Evolutionary conservation across 176 grass and related monocot genomes (phyloP).

Genomic region (Lolium rigidum): DNA sequence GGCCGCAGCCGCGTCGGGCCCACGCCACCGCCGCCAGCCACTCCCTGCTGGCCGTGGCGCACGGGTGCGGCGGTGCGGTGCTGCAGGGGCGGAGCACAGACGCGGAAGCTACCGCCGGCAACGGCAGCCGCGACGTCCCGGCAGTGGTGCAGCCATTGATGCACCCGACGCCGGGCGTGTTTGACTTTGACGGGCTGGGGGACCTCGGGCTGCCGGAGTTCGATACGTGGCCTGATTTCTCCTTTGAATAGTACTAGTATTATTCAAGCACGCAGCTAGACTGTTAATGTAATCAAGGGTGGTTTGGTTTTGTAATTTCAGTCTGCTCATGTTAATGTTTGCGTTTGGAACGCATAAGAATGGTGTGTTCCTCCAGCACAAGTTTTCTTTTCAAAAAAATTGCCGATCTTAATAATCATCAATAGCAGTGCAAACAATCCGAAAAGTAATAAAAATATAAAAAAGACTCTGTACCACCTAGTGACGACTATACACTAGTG

Average conservation of each 20-base stretch:
- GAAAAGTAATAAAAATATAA: too few relatives aligned
- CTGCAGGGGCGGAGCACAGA: neutral
- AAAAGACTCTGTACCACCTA: too few relatives aligned
- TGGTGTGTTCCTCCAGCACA: slow-evolving; percentile 1
- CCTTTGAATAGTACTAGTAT: neutral
- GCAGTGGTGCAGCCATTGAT: neutral
- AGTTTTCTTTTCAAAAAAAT: too few relatives aligned
- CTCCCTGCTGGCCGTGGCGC: neutral
- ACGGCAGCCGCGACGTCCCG: neutral
- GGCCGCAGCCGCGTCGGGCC: slow-evolving; percentile 51
- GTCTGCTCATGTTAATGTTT: neutral
- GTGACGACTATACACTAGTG: too few relatives aligned
- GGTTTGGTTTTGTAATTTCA: neutral
- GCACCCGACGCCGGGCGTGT: slow-evolving; percentile 40
- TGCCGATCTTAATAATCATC: too few relatives aligned
- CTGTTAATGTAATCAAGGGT: neutral
- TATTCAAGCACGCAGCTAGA: neutral
- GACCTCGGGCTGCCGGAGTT: slow-evolving; percentile 64
- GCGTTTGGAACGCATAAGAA: neutral
- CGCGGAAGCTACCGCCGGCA: neutral
- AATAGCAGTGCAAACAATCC: too few relatives aligned
- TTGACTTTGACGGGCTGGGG: slow-evolving; percentile 49
- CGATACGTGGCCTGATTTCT: slow-evolving; percentile 46
- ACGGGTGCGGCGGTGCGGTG: slow-evolving; percentile 6
- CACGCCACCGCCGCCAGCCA: slow-evolving; percentile 28